phyloP scores from a whole-genome alignment of 2,329 filamentous ascomycete species.

The Aspergillus ochraceoroseus region DNA sequence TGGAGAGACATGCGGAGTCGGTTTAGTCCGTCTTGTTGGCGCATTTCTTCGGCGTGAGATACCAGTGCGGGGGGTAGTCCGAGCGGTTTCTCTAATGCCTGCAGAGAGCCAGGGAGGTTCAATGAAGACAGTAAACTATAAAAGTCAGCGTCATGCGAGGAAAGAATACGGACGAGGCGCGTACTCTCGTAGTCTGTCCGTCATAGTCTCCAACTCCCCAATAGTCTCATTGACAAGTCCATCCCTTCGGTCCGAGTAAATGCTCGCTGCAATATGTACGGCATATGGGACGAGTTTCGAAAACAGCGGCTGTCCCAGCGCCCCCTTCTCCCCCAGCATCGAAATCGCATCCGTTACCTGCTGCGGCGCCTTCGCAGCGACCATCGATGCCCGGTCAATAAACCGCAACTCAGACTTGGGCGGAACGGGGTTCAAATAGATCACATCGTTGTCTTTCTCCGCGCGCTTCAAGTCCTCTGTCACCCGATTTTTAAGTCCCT shows the following conservation, averaged over 20 bases:
- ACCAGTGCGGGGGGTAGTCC: slow-evolving; percentile 79
- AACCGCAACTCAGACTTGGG: slow-evolving; percentile 81
- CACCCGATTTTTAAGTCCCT: slow-evolving; percentile 74
- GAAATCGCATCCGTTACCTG: slow-evolving; percentile 77
- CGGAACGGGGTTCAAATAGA: slow-evolving; percentile 80
- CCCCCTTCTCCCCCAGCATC: slow-evolving; percentile 70
- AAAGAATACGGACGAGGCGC: slow-evolving; percentile 16
- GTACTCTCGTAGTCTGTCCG: slow-evolving; percentile 68
- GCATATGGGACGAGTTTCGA: slow-evolving; percentile 90
- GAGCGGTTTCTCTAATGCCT: slow-evolving; percentile 90
- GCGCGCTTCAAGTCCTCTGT: slow-evolving; percentile 85
- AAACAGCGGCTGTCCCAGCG: slow-evolving; percentile 81
- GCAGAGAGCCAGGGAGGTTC: slow-evolving; percentile 84
- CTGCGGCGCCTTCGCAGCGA: slow-evolving; percentile 68
- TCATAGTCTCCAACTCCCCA: slow-evolving; percentile 75
- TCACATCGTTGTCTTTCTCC: slow-evolving; percentile 93
- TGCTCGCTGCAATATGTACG: slow-evolving; percentile 89
- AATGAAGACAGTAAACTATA: slow-evolving; percentile 64
- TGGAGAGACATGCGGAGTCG: slow-evolving; percentile 73
- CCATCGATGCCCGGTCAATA: slow-evolving; percentile 86
- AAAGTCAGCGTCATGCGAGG: no score
- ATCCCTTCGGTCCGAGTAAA: slow-evolving; percentile 88
- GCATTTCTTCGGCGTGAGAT: slow-evolving; percentile 88
- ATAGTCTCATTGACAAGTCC: slow-evolving; percentile 88
- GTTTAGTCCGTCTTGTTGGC: slow-evolving; percentile 80